Evolutionary conservation across 2,329 filamentous ascomycete species (phyloP), one percentile per base, ranked within the genome.

Genomic region (Alternaria panax): DNA sequence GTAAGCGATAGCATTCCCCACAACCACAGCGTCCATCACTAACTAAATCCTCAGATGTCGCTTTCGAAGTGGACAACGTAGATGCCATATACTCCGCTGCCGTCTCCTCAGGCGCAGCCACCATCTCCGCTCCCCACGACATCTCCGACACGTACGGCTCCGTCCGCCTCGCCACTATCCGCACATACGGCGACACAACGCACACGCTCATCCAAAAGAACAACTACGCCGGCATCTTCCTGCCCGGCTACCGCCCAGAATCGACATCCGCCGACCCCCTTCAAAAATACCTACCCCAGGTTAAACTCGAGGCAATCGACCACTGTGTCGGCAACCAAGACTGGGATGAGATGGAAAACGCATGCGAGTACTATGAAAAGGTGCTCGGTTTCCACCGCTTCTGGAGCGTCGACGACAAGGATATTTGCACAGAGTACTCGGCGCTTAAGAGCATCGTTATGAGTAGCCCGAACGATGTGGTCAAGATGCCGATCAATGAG

Each of bases 401-500:
- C 88, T 97, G 94, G 94, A 92, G 89, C 54, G 93, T 97, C 59
- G 94, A 97, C 78, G 94, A 97, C 83, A 90, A 88, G 68, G 88
- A 96, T 76, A 96, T 97, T 80, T 92, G 88, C 85, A 97, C 92
- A 67, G 93, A 96, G 75, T 97, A 92, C 85, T 93, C 90, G 1
- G 93, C 94, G 9, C 85, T 97, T 47, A 92, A 90, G 80, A 92
- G 88, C 73, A 89, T 97, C 72, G 94, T 97, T 75, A 97, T 97
- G 93, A 87, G 91, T 41, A 92, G 89, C 5, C 88, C 88, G 60
- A 92, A 93, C 81, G 90, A 94, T 58, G 78, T 90, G 5, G 92
- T 97, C 80, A 97, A 97, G 82, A 97, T 97, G 93, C 94, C 94
- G 72, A 96, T 98, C 86, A 97, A 97, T 83, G 93, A 97, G 81